Base-by-base conservation (phyloP, 768 basidiomycete species). In the Lentinus brumalis region DNA sequence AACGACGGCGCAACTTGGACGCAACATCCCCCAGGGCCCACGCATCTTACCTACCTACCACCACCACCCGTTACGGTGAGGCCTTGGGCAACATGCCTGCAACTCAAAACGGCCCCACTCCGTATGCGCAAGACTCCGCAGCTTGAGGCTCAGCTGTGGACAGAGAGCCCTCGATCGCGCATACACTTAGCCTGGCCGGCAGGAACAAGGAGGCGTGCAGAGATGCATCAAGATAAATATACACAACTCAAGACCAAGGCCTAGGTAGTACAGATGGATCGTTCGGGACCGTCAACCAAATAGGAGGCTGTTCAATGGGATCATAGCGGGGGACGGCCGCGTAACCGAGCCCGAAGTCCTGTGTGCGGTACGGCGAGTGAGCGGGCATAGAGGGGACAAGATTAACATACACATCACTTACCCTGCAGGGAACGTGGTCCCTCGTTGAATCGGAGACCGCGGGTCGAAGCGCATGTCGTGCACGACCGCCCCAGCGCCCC, bases 381-480 rank as follows among this genome's bases (percentile, higher is more conserved):
- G 12, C 18, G 6, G 18, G n/a, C 26, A 15, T 4, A 15, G 15
- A 45, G 14, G 1, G 29, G 29, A n/a, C n/a, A n/a, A n/a, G n/a
- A n/a, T n/a, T n/a, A n/a, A n/a, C 32, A 31, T 38, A 47, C 26
- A 10, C 11, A 45, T 12, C 49, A 60, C 62, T 54, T 46, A 60
- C 62, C 58, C 46, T 5, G 58, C 14, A 5, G 58, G 54, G 2
- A 64, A 50, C 32, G 44, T 21, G 16, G 62, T 60, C 1, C 58
- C 62, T 35, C 52, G 31, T 10, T 64, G 62, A 30, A 63, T 39
- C 12, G 62, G 62, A 40, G 62, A 64, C 5, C 62, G 62, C 45
- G 62, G 62, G 55, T 64, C 62, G 54, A 64, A 57, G 11, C 50
- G 26, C 16, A 39, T 41, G 10, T 60, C 58, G 46, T 59, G 58